Base-by-base conservation (phyloP, 129 eudicot genomes). In the Flaveria ramosissima region DNA sequence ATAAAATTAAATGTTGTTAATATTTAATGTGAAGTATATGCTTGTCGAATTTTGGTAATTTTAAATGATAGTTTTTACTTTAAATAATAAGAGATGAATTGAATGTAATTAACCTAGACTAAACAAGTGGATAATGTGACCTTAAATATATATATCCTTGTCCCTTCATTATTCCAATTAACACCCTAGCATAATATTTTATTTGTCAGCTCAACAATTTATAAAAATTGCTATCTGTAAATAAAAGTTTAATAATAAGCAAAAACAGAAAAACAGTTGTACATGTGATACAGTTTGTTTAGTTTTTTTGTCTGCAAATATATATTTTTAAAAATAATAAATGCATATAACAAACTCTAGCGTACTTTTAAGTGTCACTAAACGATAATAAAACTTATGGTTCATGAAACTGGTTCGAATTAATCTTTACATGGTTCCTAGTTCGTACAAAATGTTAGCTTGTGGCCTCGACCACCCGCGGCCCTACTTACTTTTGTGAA, bases 111-210 rank as follows among this genome's bases (percentile, higher is more conserved):
- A 53, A 55, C 75, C 30, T 26, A 42, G 48, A 64, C 72, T 72
- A 52, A 80, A 73, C 27, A 72, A 74, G 80, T 46, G 48, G 75
- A 80, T 64, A 8, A 74, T 66, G 64, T 66, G 55, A 68, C 69
- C 83, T 30, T 80, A 64, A 52, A 72, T 19, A 73, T 61, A 62
- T 65, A 62, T 65, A n/a, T 73, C 57, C 20, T 14, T 73, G 79
- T 80, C 69, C 51, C 74, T 65, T 52, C 41, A 66, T 80, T 27
- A 66, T 66, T 80, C 79, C 84, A 80, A 73, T 73, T 68, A 80
- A 73, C 79, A 67, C 71, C 84, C 20, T 52, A 72, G 11, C 79
- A 65, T 30, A 52, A 62, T 79, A 80, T 51, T 36, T 62, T n/a
- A 55, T 64, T 72, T 76, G 43, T 77, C 80, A 39, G 45, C 20